These are phyloP conservation scores for Colletotrichum musae DNA, from an alignment of 2,329 filamentous ascomycete genomes.

Conservation along the genomic window DNA sequence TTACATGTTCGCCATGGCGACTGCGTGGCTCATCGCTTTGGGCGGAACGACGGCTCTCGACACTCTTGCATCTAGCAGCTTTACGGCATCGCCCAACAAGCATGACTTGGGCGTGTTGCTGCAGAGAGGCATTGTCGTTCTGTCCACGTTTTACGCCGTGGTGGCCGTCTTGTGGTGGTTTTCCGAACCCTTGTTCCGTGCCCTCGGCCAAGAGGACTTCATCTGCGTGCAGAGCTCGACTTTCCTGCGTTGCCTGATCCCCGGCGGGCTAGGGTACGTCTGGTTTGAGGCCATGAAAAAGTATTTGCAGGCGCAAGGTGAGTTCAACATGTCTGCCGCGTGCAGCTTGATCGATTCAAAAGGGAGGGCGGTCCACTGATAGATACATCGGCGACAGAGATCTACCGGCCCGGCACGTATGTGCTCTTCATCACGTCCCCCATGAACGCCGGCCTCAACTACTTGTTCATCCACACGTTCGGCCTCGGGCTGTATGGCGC, in stretches of 20 bases:
- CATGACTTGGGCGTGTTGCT: conserved; percentile 84
- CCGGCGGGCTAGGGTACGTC: conserved; percentile 87
- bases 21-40: conserved; percentile 87
- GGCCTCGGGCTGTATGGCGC: conserved; percentile 82
- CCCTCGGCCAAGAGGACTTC: conserved; percentile 83
- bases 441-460: conserved; percentile 85
- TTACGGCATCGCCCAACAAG: conserved; percentile 85
- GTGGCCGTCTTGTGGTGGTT: conserved; percentile 82
- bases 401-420: conserved; percentile 88
- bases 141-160: conserved; percentile 80
- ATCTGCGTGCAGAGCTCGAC: conserved; percentile 81
- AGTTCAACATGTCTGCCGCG: conserved; percentile 50
- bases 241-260: conserved; percentile 82
- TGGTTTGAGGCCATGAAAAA: conserved; percentile 92
- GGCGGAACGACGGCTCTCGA: conserved; percentile 90
- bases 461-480: conserved; percentile 81
- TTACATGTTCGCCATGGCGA: conserved; percentile 95
- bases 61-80: conserved; percentile 85
- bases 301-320: conserved; percentile 89
- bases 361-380: too few relatives aligned
- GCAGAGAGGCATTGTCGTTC: conserved; percentile 81
- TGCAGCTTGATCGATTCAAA: conserved; percentile 43
- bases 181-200: conserved; percentile 80
- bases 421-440: conserved; percentile 87
- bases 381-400: conserved; percentile 44